Evolutionary conservation across 2,329 filamentous ascomycete species (phyloP).

Genomic region (Aspergillus floridensis): DNA sequence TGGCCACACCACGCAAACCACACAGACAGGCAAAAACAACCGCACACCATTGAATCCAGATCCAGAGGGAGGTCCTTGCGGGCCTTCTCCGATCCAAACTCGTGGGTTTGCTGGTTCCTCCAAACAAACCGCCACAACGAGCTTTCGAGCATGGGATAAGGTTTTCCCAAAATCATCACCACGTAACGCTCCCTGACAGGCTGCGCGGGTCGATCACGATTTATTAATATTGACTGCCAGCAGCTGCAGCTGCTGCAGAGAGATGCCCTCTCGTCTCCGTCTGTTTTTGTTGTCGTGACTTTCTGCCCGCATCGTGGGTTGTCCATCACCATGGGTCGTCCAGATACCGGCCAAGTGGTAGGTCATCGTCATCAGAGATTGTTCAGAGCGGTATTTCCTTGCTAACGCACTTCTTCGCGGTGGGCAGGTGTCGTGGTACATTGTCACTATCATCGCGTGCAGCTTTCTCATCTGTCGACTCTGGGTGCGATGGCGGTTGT

Average conservation of each 20-base stretch:
- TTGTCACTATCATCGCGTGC: constrained; percentile 19
- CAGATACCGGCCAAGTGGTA: constrained; percentile 20
- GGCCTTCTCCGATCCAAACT: background rate
- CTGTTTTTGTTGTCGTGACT: background rate
- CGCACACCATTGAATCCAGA: background rate
- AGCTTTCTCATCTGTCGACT: constrained; percentile 16
- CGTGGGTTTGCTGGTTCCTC: background rate
- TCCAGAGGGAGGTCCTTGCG: background rate
- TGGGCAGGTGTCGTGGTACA: constrained; percentile 19
- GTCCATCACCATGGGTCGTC: constrained; percentile 14
- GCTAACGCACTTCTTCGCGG: background rate
- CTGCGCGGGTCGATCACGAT: background rate
- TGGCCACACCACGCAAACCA: background rate
- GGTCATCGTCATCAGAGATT: background rate
- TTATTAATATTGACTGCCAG: background rate
- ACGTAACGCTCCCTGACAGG: background rate
- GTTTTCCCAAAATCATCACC: background rate
- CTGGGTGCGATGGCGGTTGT: constrained; percentile 13
- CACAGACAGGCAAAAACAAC: background rate
- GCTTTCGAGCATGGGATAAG: background rate
- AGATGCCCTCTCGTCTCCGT: background rate
- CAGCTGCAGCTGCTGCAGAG: background rate
- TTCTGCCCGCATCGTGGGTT: background rate
- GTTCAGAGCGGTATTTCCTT: background rate
- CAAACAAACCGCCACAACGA: background rate